Evolutionary conservation across 345 rosid species (phyloP).

Genomic region (Viola odorata): DNA sequence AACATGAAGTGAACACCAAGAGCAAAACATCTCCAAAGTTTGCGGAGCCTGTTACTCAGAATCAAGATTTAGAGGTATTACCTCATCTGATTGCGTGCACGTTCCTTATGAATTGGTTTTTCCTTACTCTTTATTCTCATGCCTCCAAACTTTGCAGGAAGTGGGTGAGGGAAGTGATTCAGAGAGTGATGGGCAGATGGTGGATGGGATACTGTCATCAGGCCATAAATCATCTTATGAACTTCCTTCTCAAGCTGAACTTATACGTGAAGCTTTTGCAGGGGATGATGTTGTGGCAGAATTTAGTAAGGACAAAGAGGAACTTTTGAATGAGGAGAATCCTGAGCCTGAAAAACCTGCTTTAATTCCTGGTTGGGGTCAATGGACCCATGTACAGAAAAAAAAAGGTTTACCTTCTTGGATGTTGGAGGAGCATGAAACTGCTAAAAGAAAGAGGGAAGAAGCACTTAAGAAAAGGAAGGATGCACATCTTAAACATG

Average conservation of each 20-base stretch:
- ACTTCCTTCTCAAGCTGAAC: slow-evolving; percentile 91
- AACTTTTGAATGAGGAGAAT: slow-evolving; percentile 58
- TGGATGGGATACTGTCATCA: slow-evolving; percentile 67
- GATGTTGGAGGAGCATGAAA: slow-evolving; percentile 72
- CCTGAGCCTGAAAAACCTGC: slow-evolving; percentile 83
- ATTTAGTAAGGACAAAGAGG: slow-evolving; percentile 66
- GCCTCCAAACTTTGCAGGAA: slow-evolving; percentile 33
- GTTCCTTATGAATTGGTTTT: slow-evolving; percentile 1
- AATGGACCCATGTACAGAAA: slow-evolving; percentile 68
- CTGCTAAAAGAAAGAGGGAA: slow-evolving; percentile 57
- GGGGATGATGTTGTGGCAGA: slow-evolving; percentile 86
- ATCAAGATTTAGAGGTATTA: slow-evolving; percentile 43
- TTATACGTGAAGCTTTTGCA: slow-evolving; percentile 77
- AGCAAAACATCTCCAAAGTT: slow-evolving; percentile 28
- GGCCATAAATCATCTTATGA: slow-evolving; percentile 42
- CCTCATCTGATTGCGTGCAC: not conserved
- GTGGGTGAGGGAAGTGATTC: slow-evolving; percentile 49
- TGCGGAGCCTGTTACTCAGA: slow-evolving; percentile 17
- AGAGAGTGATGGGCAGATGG: slow-evolving; percentile 66
- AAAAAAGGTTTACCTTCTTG: slow-evolving; percentile 81
- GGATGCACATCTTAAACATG: slow-evolving; percentile 73
- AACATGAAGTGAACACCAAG: slow-evolving; percentile 27
- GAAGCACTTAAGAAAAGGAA: slow-evolving; percentile 72
- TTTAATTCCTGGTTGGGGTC: slow-evolving; percentile 88
- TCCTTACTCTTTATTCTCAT: slow-evolving; percentile 4